A percentile compares a stretch with the other conserved stretches of the same genome.
Conservation (phyloP, 169 alveolate species). For the Perkinsus chesapeaki region DNA sequence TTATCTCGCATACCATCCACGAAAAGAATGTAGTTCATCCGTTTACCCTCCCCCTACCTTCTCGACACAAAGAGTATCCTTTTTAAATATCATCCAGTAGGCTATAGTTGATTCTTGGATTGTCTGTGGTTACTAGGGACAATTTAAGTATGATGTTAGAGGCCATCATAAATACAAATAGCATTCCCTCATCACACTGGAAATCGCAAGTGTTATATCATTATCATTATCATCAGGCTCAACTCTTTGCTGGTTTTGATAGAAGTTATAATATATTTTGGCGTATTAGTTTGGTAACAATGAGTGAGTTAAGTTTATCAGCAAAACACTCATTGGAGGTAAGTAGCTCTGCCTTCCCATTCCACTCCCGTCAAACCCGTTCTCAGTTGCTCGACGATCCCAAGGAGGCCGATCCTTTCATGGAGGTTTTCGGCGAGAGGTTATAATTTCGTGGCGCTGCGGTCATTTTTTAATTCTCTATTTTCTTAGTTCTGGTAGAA, state of each 20-base stretch:
- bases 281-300: background rate
- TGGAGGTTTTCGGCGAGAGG: background rate
- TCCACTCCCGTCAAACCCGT: background rate
- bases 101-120: background rate
- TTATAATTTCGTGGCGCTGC: background rate
- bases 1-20: background rate
- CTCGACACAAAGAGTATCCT: too few species aligned
- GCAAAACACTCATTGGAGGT: background rate
- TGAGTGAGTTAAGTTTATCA: background rate
- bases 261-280: background rate
- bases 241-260: background rate
- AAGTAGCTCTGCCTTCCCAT: background rate
- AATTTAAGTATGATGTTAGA: too few species aligned
- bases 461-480: background rate
- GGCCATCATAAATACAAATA: too few species aligned
- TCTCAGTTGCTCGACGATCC: background rate
- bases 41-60: too few species aligned
- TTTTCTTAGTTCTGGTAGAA: background rate
- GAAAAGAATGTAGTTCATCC: too few species aligned
- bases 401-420: background rate
- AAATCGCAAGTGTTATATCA: background rate
- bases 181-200: too few species aligned
- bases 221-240: background rate
- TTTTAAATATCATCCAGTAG: background rate
- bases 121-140: too few species aligned